These are phyloP conservation scores for Proliferodiscus dingleyae DNA, from an alignment of 2,329 filamentous ascomycete genomes.

Conservation along the genomic window DNA sequence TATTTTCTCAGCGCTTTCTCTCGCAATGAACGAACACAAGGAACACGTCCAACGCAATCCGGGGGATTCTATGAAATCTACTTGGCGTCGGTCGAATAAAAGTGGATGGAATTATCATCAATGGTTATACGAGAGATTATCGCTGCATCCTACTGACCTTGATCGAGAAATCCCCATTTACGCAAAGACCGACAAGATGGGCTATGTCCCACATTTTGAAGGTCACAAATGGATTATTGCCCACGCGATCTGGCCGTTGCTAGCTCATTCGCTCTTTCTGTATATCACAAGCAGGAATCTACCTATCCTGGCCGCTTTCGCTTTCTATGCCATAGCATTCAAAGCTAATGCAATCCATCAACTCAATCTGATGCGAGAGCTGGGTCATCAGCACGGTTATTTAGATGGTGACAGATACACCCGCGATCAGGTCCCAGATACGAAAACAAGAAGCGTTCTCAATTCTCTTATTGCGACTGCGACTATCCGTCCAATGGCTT, in stretches of 20 bases:
- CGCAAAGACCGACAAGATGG: conserved; percentile 32
- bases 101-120: conserved; percentile 1
- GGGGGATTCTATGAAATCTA: conserved; percentile 18
- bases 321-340: conserved; percentile 32
- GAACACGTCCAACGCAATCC: conserved; percentile 1
- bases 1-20: not conserved
- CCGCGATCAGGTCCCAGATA: conserved; percentile 34
- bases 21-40: not conserved
- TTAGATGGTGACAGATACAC: conserved; percentile 33
- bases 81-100: conserved; percentile 9
- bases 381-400: conserved; percentile 32
- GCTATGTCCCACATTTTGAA: conserved; percentile 28
- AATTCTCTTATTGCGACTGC: conserved; percentile 22
- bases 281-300: conserved; percentile 19
- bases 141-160: conserved; percentile 3
- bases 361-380: conserved; percentile 27
- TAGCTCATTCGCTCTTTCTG: conserved; percentile 24
- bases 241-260: conserved; percentile 29
- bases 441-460: conserved; percentile 23
- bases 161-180: conserved; percentile 29
- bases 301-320: conserved; percentile 19
- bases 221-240: conserved; percentile 32
- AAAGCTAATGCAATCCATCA: conserved; percentile 30
- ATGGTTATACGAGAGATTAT: conserved; percentile 7
- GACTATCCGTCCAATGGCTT: conserved; percentile 20